Evolutionary conservation across 2,329 filamentous ascomycete genomes (phyloP).

Genomic region (Parasarocladium wereldwijsianum): DNA sequence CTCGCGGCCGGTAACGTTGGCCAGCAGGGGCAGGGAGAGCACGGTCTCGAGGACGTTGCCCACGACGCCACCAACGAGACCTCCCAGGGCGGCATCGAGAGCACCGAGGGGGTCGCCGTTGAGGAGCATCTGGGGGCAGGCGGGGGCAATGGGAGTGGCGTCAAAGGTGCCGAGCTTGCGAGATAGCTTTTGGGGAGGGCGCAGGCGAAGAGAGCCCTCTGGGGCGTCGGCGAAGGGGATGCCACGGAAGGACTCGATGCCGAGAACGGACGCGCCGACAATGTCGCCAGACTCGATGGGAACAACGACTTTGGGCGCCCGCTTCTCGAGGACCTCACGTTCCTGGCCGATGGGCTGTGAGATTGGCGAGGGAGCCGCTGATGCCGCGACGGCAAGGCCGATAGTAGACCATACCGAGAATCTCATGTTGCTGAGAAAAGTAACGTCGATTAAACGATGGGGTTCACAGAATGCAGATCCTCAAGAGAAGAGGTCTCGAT

Average conservation of each 20-base stretch:
- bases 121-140: conserved; percentile 58
- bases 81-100: too few relatives aligned
- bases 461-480: too few relatives aligned
- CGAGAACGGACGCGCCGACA: conserved; percentile 25
- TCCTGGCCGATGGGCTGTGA: background rate
- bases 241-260: conserved; percentile 55
- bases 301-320: conserved; percentile 33
- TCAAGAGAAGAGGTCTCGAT: too few relatives aligned
- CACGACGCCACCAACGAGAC: too few relatives aligned
- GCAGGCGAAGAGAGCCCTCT: conserved; percentile 49
- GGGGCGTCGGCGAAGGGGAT: conserved; percentile 66
- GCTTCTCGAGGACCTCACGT: conserved; percentile 19
- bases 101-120: background rate
- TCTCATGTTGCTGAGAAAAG: conserved; percentile 3
- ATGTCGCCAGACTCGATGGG: conserved; percentile 38
- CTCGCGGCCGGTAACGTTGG: conserved; percentile 44
- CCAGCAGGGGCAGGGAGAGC: conserved; percentile 41
- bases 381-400: conserved; percentile 2
- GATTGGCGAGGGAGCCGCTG: conserved; percentile 2
- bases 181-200: conserved; percentile 46
- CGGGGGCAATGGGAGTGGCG: conserved; percentile 39
- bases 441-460: too few relatives aligned
- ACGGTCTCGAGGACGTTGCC: conserved; percentile 32
- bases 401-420: conserved; percentile 1
- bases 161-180: conserved; percentile 43